Base-by-base conservation (phyloP, 2,329 filamentous ascomycete species). In the Botrytis porri region DNA sequence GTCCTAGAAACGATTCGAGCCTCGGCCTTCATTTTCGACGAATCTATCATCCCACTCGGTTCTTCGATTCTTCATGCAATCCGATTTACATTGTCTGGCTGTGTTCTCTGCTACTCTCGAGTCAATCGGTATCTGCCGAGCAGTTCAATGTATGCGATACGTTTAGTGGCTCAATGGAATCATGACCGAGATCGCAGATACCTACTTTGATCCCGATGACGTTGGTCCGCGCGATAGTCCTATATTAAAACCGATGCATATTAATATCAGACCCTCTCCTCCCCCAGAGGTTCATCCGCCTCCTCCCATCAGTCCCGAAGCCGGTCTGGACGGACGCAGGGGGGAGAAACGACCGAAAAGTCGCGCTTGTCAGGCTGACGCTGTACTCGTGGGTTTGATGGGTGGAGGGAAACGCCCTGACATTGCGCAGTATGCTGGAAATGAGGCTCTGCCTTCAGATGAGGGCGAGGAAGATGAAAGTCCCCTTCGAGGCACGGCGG, bases 361-460 rank as follows among this genome's bases (percentile, higher is more conserved):
- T 69, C 75, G 74, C 12, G 72, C 87, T 60, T 88, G 84, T 78
- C 87, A 88, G 80, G 88, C 87, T 77, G 89, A 92, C 86, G 88
- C 85, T 77, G 89, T 93, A 76, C 85, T 95, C 81, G 86, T 95
- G 75, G 83, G 84, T 73, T 85, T 86, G 81, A 86, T 95, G 84
- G 88, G 84, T 77, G 88, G 85, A 79, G 88, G 89, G 78, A 89
- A 89, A 79, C 85, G 85, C 76, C 89, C 88, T 69, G 90, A 94
- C 69, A 87, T 93, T 79, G 90, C 90, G 73, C 83, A 83, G 76
- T 80, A 83, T 79, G 91, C 88, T 73, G 87, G 85, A 75, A 82
- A 83, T 75, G 80, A 85, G 76, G 85, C 87, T 35, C 83, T 92
- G 65, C 84, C 85, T 35, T 83, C 82, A 3, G 84, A 83, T 72